These are phyloP conservation scores for Geotrichum klebahnii DNA, from an alignment of 1,139 yeast genomes.

Conservation along the genomic window DNA sequence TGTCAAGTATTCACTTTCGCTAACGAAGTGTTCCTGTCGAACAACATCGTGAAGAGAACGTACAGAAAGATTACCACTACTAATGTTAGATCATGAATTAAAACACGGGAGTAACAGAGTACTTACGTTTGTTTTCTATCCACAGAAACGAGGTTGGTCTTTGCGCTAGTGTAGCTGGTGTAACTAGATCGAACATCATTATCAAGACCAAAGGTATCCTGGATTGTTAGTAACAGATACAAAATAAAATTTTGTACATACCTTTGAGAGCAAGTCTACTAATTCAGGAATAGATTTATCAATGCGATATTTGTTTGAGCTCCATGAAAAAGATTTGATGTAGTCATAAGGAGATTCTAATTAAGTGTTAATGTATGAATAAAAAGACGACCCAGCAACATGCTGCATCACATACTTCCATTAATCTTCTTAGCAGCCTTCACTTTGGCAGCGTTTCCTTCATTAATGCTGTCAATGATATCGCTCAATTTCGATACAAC, in stretches of 20 bases:
- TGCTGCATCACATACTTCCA: constrained; percentile 41
- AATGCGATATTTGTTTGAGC: constrained; percentile 73
- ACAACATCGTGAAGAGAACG: constrained; percentile 88
- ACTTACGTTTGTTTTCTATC: constrained; percentile 86
- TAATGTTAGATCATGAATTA: too few species aligned
- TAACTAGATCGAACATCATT: constrained; percentile 70
- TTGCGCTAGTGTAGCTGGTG: constrained; percentile 72
- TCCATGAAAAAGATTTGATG: constrained; percentile 79
- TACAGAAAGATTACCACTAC: constrained; percentile 92
- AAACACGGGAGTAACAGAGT: too few species aligned
- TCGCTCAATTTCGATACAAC: constrained; percentile 75
- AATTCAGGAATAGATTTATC: constrained; percentile 79
- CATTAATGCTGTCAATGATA: constrained; percentile 53
- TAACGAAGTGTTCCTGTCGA: constrained; percentile 74
- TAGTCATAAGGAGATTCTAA: constrained; percentile 54
- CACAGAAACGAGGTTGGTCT: constrained; percentile 76
- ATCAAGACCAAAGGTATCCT: constrained; percentile 77
- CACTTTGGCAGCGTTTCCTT: constrained; percentile 44
- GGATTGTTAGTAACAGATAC: constrained; percentile 1
- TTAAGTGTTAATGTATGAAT: too few species aligned
- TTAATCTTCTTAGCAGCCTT: constrained; percentile 49
- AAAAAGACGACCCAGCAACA: too few species aligned
- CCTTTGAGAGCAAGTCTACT: constrained; percentile 58
- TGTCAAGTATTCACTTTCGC: constrained; percentile 78
- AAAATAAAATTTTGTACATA: neutral